These are phyloP conservation scores for Syncephalis fuscata DNA, from an alignment of 371 early-diverging fungal genomes.

Conservation along the genomic window DNA sequence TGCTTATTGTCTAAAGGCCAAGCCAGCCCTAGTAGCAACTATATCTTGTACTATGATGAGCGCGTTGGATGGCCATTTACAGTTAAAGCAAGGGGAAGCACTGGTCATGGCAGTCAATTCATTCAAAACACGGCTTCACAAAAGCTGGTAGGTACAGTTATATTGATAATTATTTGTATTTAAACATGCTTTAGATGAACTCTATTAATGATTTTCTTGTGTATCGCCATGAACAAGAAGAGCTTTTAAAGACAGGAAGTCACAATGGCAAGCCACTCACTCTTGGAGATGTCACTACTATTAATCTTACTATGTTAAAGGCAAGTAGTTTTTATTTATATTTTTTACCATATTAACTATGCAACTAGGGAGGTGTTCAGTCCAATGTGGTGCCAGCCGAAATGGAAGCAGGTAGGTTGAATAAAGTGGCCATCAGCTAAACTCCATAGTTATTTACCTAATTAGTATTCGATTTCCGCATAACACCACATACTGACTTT, in stretches of 20 bases:
- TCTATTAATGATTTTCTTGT: background rate
- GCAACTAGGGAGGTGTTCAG: background rate
- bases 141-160: constrained; percentile 24
- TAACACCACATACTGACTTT: no score
- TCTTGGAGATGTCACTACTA: constrained; percentile 61
- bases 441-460: no score
- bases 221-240: constrained; percentile 31
- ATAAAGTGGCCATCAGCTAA: no score
- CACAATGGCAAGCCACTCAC: constrained; percentile 21
- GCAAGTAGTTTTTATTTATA: constrained; percentile 12
- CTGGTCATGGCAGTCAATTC: constrained; percentile 69
- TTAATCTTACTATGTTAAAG: constrained; percentile 52
- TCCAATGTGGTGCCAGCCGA: no score
- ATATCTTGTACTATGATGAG: no score
- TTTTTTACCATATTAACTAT: background rate
- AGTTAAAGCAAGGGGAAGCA: constrained; percentile 29
- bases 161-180: background rate
- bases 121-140: constrained; percentile 38
- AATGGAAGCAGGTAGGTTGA: no score
- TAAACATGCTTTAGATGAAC: no score
- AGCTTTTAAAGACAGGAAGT: constrained; percentile 21
- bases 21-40: constrained; percentile 25
- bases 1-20: constrained; percentile 10
- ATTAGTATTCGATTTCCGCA: no score
- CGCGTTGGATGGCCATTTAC: constrained; percentile 11